Percentiles rank a stretch among this genome's conserved stretches.
phyloP scores from a whole-genome alignment of 441 rosid genomes.

The Croton setiger region DNA sequence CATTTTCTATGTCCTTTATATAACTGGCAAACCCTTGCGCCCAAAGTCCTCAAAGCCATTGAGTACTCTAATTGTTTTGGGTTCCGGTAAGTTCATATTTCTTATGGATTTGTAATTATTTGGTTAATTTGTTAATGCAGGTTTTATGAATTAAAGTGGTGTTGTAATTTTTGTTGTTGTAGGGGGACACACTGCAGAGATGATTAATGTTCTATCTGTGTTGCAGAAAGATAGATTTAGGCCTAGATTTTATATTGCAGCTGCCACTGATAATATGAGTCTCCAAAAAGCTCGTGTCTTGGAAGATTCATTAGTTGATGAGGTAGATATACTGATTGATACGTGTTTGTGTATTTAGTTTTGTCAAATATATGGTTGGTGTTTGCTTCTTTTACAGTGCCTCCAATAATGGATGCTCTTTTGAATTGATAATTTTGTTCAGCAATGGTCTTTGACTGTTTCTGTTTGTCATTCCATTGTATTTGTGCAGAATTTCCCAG shows the following conservation, averaged over 20 bases:
- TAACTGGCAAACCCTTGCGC: conserved; percentile 51
- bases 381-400: background rate
- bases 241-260: conserved; percentile 80
- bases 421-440: too few relatives aligned
- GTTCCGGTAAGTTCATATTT: conserved; percentile 54
- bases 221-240: conserved; percentile 55
- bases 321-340: conserved; percentile 26
- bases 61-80: conserved; percentile 68
- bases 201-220: conserved; percentile 65
- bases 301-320: conserved; percentile 49
- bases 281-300: conserved; percentile 77
- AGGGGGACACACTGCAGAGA: conserved; percentile 98
- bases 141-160: background rate
- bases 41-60: conserved; percentile 41
- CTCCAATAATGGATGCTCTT: background rate
- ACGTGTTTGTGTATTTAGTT: background rate
- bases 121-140: background rate
- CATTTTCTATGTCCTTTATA: conserved; percentile 21
- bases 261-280: conserved; percentile 91
- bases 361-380: background rate
- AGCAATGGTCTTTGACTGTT: background rate
- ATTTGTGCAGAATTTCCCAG: background rate
- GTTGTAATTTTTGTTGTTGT: conserved; percentile 9
- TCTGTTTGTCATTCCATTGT: background rate
- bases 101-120: background rate